A percentile compares a stretch with the other conserved stretches of the same genome.
Conservation (phyloP, 208 protist genomes). For the Crithidia acanthocephali region DNA sequence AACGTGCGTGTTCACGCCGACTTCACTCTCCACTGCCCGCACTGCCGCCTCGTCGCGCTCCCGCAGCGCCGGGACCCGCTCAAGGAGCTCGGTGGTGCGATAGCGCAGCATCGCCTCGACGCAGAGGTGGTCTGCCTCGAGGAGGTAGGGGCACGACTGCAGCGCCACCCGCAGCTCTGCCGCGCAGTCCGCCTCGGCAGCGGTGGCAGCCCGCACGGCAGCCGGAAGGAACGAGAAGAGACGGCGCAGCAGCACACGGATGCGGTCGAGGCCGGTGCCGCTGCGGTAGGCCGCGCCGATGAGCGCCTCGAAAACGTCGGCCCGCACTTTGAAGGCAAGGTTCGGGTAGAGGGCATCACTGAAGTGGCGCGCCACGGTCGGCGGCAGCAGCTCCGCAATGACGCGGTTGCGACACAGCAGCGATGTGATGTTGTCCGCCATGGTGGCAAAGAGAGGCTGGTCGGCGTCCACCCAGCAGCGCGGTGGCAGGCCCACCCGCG, state of each 20-base stretch:
- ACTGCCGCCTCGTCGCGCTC: constrained; percentile 1
- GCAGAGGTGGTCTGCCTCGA: constrained; percentile 9
- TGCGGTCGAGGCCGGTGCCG: constrained; percentile 40
- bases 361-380: constrained; percentile 33
- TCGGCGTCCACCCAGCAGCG: constrained; percentile 7
- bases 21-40: not conserved
- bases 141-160: constrained; percentile 20
- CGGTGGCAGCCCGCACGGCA: not conserved
- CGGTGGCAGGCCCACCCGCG: constrained; percentile 7
- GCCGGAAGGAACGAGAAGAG: constrained; percentile 48
- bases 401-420: constrained; percentile 55
- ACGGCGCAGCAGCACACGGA: constrained; percentile 43
- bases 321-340: constrained; percentile 45
- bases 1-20: constrained; percentile 34
- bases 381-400: constrained; percentile 54
- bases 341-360: constrained; percentile 24
- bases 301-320: constrained; percentile 73
- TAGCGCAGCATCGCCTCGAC: constrained; percentile 20
- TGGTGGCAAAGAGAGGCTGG: not conserved
- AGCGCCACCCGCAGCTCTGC: constrained; percentile 3
- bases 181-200: not conserved
- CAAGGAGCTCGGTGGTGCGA: constrained; percentile 17
- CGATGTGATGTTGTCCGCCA: constrained; percentile 22
- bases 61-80: constrained; percentile 14
- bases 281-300: constrained; percentile 61